Base-by-base conservation (phyloP, 2,329 filamentous ascomycete genomes). In the Aureobasidium sp. region DNA sequence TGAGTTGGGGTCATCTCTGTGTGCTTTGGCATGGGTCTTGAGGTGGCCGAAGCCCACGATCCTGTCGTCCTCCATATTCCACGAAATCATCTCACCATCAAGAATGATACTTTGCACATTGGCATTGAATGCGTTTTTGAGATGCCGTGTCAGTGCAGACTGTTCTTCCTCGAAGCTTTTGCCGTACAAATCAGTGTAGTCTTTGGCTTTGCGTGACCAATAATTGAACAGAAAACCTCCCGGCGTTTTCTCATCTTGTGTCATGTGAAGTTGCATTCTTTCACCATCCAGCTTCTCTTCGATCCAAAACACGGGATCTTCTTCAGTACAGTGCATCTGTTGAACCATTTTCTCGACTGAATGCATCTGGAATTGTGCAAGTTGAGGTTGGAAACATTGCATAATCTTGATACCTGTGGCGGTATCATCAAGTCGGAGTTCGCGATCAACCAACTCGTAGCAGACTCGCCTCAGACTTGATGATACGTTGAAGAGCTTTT, bases 1-100 rank as follows among this genome's bases (percentile, higher is more conserved):
- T 3, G 71, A 69, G 55, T 79, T 84, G 0, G 83, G 84, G 58
- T 90, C 89, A 57, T 83, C 80, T 63, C 90, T 84, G 62, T 91
- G 87, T 0, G 84, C 78, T 27, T 95, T 70, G 0, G 91, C 91
- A 0, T 90, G 91, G 1, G 89, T 91, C 70, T 98, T 98, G 44
- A 98, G 76, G 0, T 88, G 94, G 6, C 93, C 93, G 66, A 98
- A 98, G 0, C 86, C 83, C 14, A 95, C 85, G 49, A 93, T 86
- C 53, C 86, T 86, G 70, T 95, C 86, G 45, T 86, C 76, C 39
- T 85, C 81, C 56, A 90, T 87, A 64, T 97, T 89, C 93, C 93
- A 98, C 0, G 90, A 95, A 55, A 98, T 90, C 93, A 98, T 98
- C 67, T 98, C 93, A 8, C 93, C 93, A 62, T 98, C 93, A 0